Evolutionary conservation across 176 grass and related monocot species (phyloP), one percentile per base, ranked within the genome.

Genomic region (Poa annua): DNA sequence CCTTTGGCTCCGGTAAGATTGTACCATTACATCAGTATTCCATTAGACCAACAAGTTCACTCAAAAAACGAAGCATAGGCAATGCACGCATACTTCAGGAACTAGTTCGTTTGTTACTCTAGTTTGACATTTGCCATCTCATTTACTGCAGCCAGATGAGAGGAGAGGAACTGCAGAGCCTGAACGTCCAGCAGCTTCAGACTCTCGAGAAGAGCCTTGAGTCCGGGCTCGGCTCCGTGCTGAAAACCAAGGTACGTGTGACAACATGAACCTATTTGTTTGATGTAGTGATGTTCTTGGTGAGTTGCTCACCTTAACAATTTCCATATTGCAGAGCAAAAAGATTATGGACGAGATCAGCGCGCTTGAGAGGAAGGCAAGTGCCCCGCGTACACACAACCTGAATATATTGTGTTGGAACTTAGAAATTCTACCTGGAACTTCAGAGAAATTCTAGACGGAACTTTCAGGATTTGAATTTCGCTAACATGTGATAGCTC

Each of bases 61-160:
- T 15, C 4, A 10, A 20, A n/a, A n/a, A n/a, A n/a, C n/a, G n/a
- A n/a, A 41, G 39, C 39, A 41, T 22, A 57, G 0, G 3, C 20
- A 22, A 61, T 29, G 60, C 25, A 55, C 57, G 8, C 11, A 36
- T 41, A 11, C n/a, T 24, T 71, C 11, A 13, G 17, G 2, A 47
- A 83, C 35, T 52, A 24, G 8, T 22, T 35, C 7, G 29, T 29
- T 3, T 7, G n/a, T 71, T 63, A 25, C 29, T 2, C 3, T 52
- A 3, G 13, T 50, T 51, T 51, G 14, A 29, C 8, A 38, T 45
- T 72, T 29, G 14, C 25, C 8, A 36, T 51, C 19, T 25, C 24
- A 17, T 75, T 35, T 36, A 25, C 26, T 88, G 11, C 83, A 97
- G 95, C 63, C 92, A 94, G 76, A 88, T 98, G 92, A 88, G 93